Base-by-base conservation (phyloP, 257 asterid species). In the Galeopsis tetrahit region DNA sequence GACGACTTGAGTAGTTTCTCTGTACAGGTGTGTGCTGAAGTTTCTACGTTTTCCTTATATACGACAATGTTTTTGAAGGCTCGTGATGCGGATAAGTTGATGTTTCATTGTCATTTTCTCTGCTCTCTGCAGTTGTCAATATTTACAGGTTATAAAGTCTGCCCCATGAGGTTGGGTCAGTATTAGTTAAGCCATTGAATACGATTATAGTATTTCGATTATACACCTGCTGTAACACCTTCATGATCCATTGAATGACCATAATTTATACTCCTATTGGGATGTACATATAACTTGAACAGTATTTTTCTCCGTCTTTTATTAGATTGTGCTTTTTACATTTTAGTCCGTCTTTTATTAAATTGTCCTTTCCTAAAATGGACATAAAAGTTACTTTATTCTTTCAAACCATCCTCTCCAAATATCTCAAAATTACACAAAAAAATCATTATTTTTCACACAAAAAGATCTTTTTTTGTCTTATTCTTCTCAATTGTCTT, bases 11-110 rank as follows among this genome's bases (percentile, higher is more conserved):
- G 11, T n/a, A 66, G 72, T 71, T 34, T 69, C 60, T 36, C 49
- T 74, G 81, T 81, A 81, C 82, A 81, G 85, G 88, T 81, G 70
- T 44, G 63, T 10, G 10, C 40, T 35, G 11, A 58, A 35, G 69
- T 57, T 62, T 36, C 44, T 62, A 28, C 32, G 14, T 66, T 40
- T 39, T 69, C 44, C 4, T 31, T 31, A 8, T 55, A 55, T 5
- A 34, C 14, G 49, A 38, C 8, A 36, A 71, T 2, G 15, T 21
- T 67, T 51, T 10, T 17, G 57, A 28, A 49, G 48, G 35, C n/a
- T 13, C 11, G n/a, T 43, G 71, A 64, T 68, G 62, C 59, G 3
- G 34, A 35, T 49, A 38, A 55, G 51, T 62, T 35, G 21, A 55
- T 61, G 49, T 49, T 49, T n/a, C 1, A 6, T 62, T 3, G 7